These are phyloP conservation scores for Trebouxia gelatinosa DNA, from an alignment of 163 green algal genomes.

Conservation along the genomic window DNA sequence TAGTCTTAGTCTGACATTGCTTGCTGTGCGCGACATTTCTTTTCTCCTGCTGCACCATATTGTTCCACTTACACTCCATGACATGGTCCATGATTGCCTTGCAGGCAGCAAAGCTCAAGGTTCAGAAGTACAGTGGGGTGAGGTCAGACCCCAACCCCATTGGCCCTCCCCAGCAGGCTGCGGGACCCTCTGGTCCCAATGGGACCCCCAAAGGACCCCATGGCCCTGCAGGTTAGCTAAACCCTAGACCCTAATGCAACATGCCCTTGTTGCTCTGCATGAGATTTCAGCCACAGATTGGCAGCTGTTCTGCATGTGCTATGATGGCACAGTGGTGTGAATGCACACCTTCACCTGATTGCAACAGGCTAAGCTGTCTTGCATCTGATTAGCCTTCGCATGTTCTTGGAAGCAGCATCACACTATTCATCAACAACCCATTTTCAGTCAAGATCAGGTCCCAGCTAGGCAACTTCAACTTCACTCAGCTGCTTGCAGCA, in stretches of 20 bases:
- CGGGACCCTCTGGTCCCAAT: slow-evolving; percentile 16
- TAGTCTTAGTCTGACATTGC: background rate
- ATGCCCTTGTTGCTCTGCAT: background rate
- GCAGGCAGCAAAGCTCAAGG: slow-evolving; percentile 22
- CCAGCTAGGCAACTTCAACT: background rate
- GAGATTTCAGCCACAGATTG: background rate
- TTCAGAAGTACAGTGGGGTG: slow-evolving; percentile 27
- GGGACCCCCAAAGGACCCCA: slow-evolving; percentile 10
- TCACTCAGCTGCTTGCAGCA: background rate
- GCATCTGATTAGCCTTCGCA: background rate
- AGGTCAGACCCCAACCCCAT: slow-evolving; percentile 25
- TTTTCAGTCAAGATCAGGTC: background rate
- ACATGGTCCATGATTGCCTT: background rate
- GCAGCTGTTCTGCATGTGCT: background rate
- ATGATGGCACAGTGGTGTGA: too few species aligned
- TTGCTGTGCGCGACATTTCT: background rate
- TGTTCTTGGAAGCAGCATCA: background rate
- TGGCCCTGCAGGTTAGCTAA: background rate
- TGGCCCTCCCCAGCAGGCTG: slow-evolving; percentile 7
- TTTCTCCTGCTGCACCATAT: background rate
- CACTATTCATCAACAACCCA: background rate
- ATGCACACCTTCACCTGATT: too few species aligned
- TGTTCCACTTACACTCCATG: background rate
- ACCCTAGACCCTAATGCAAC: background rate
- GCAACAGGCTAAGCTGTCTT: background rate